Percentiles rank a stretch among this genome's conserved stretches.
phyloP scores from a whole-genome alignment of 2,329 filamentous ascomycete genomes.

The Tolypocladium pustulatum region DNA sequence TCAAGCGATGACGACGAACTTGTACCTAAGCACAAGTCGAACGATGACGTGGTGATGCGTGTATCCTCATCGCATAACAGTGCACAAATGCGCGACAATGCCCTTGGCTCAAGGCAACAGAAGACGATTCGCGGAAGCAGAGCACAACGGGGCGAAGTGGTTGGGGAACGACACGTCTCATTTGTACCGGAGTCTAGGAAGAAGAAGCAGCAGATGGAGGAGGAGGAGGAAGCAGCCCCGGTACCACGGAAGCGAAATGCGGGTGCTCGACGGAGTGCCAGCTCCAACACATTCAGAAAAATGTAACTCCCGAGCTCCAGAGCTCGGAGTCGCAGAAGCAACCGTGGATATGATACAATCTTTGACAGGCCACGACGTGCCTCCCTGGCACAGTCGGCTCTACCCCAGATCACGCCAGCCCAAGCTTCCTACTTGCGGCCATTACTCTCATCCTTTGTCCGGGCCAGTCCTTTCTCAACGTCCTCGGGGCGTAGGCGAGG shows the following conservation, averaged over 20 bases:
- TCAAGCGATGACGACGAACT: constrained; percentile 27
- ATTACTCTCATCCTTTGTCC: constrained; percentile 24
- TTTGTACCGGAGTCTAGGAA: constrained; percentile 54
- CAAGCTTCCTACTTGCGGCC: constrained; percentile 10
- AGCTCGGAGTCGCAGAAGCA: neutral
- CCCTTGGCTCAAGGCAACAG: constrained; percentile 45
- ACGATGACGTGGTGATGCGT: constrained; percentile 46
- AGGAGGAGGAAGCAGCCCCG: constrained; percentile 18
- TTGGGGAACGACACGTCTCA: constrained; percentile 59
- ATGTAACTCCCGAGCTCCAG: constrained; percentile 31
- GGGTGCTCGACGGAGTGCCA: constrained; percentile 56
- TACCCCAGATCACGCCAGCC: constrained; percentile 2
- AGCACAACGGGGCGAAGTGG: constrained; percentile 34
- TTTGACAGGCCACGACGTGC: neutral
- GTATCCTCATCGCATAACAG: constrained; percentile 59
- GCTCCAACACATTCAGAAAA: constrained; percentile 62
- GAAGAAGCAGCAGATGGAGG: constrained; percentile 30
- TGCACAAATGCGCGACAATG: constrained; percentile 42
- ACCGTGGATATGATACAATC: neutral
- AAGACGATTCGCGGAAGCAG: constrained; percentile 37
- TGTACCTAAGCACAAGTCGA: constrained; percentile 10
- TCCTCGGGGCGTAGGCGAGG: constrained; percentile 43
- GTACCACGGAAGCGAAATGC: constrained; percentile 21
- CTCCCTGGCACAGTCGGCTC: neutral
- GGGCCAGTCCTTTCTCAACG: constrained; percentile 45